phyloP scores from a whole-genome alignment of 2,329 filamentous ascomycete genomes.

The Colletotrichum orbiculare region DNA sequence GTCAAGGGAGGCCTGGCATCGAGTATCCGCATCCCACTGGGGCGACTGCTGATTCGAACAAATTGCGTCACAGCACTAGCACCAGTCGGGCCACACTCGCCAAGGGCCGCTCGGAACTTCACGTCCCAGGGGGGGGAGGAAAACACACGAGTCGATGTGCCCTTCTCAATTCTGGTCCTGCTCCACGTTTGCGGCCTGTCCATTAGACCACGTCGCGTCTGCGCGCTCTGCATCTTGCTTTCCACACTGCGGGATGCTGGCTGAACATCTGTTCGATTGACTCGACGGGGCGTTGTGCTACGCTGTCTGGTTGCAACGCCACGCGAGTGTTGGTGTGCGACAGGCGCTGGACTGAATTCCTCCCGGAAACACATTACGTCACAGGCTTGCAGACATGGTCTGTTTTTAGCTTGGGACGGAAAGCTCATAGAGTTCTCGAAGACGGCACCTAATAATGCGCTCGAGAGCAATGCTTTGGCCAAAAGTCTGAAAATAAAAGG shows the following conservation, averaged over 20 bases:
- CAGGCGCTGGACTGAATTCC: not conserved
- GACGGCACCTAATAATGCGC: slow-evolving; percentile 13
- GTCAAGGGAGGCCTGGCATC: slow-evolving; percentile 23
- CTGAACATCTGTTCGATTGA: not conserved
- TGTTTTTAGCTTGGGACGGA: slow-evolving; percentile 31
- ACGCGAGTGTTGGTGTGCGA: not conserved
- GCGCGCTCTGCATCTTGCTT: too few species aligned
- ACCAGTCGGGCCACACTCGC: slow-evolving; percentile 20
- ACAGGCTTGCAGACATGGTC: slow-evolving; percentile 11
- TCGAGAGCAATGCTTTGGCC: slow-evolving; percentile 16
- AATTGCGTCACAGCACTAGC: slow-evolving; percentile 37
- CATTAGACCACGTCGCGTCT: too few species aligned
- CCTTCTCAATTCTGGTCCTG: too few species aligned
- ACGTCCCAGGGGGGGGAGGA: not conserved
- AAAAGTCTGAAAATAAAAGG: not conserved
- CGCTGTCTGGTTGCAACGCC: too few species aligned
- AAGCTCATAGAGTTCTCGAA: slow-evolving; percentile 32
- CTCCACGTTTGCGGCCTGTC: too few species aligned
- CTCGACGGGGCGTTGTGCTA: too few species aligned
- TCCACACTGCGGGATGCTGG: too few species aligned
- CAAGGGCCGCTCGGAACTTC: not conserved
- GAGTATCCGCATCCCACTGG: slow-evolving; percentile 12
- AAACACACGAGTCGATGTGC: too few species aligned
- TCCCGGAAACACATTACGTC: slow-evolving; percentile 26
- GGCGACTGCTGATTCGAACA: slow-evolving; percentile 26